Conservation (phyloP, 176 grass and related monocot genomes). For the Olyra latifolia region DNA sequence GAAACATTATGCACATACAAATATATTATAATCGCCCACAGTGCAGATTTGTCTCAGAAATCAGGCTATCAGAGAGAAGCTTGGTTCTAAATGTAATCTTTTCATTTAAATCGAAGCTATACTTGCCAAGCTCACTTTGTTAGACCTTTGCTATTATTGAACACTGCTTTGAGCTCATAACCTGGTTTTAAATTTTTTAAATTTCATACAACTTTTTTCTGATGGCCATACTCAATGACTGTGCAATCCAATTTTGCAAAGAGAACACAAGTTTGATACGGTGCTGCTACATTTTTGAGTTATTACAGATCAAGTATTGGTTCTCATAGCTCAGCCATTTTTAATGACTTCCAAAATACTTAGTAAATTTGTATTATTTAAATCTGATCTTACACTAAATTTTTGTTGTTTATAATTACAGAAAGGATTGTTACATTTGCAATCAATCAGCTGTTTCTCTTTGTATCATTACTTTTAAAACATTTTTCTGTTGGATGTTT, state of each 20-base stretch:
- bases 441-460: not conserved
- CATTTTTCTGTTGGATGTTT: not conserved
- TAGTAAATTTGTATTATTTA: constrained; percentile 3
- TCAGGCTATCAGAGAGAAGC: not conserved
- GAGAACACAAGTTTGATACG: not conserved
- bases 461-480: not conserved
- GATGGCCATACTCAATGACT: not conserved
- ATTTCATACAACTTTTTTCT: not conserved
- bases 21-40: not conserved
- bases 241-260: constrained; percentile 1
- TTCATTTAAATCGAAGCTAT: constrained; percentile 8
- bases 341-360: not conserved
- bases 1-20: not conserved
- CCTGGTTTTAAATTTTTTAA: not conserved
- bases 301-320: constrained; percentile 5
- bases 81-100: not conserved
- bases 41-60: not conserved
- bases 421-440: not conserved
- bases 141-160: not conserved
- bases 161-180: constrained; percentile 2
- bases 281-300: not conserved
- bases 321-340: not conserved
- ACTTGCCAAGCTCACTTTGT: not conserved
- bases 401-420: not conserved
- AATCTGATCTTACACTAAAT: not conserved